These are phyloP conservation scores for Cercophora newfieldiana DNA, from an alignment of 495 filamentous ascomycete genomes.

Conservation along the genomic window DNA sequence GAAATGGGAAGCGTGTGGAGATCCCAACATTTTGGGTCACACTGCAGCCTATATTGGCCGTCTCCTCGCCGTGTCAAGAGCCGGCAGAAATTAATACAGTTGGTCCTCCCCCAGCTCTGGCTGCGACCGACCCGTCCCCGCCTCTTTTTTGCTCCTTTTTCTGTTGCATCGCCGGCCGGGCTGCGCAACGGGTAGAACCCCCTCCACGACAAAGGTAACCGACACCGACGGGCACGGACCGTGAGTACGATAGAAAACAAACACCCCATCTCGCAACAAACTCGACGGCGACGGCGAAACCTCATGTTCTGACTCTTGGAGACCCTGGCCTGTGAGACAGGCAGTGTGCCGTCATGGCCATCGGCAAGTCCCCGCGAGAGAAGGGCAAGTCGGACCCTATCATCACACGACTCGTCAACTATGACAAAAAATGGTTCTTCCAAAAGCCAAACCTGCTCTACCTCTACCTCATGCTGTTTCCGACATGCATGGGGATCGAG, in stretches of 20 bases:
- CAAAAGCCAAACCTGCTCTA: slow-evolving; percentile 60
- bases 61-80: not conserved
- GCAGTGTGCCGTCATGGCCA: slow-evolving; percentile 19
- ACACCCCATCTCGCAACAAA: not conserved
- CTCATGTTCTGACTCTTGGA: not conserved
- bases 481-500: slow-evolving; percentile 68
- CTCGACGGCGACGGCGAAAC: not conserved
- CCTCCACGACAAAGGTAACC: not conserved
- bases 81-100: not conserved
- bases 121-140: not conserved
- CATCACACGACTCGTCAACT: slow-evolving; percentile 47
- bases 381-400: slow-evolving; percentile 44
- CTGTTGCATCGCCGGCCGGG: not conserved
- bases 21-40: slow-evolving; percentile 16
- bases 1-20: slow-evolving; percentile 11
- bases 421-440: slow-evolving; percentile 57
- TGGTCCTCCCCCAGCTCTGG: not conserved
- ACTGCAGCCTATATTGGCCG: slow-evolving; percentile 12
- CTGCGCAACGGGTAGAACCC: not conserved
- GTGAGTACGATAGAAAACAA: too few species aligned
- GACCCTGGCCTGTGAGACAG: not conserved
- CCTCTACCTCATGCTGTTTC: slow-evolving; percentile 62
- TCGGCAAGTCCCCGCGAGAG: slow-evolving; percentile 17
- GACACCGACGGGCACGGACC: too few species aligned
- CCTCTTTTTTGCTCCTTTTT: not conserved